Percentiles rank a stretch among this genome's conserved stretches.
phyloP scores from a whole-genome alignment of 2,329 filamentous ascomycete genomes.

The Fusarium nematophilum region DNA sequence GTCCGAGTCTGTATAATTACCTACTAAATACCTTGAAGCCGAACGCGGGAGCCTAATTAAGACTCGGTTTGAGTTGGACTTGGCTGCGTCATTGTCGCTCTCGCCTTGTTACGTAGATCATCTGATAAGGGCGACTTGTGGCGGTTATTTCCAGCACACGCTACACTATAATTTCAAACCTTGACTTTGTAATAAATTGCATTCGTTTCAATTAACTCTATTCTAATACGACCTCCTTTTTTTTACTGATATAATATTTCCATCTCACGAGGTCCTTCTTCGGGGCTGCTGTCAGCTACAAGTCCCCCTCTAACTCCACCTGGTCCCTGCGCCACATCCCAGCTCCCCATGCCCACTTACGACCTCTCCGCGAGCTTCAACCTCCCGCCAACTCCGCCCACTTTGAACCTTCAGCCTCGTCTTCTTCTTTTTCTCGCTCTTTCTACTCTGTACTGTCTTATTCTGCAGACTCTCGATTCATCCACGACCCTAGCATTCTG shows the following conservation, averaged over 20 bases:
- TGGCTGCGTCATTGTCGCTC: conserved; percentile 32
- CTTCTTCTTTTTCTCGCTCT: neutral
- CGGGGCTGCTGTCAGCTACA: no score
- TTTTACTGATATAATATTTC: no score
- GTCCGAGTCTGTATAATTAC: no score
- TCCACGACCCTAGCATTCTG: neutral
- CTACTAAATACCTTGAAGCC: no score
- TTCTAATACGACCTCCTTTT: no score
- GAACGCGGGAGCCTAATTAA: neutral
- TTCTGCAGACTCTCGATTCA: neutral
- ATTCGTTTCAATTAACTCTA: no score
- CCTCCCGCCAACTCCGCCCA: conserved; percentile 3
- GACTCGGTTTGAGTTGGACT: conserved; percentile 14
- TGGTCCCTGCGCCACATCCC: conserved; percentile 34
- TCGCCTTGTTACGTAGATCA: conserved; percentile 10
- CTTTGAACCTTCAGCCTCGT: conserved; percentile 3
- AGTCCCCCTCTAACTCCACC: conserved; percentile 31
- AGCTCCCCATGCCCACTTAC: conserved; percentile 32
- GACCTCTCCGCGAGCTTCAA: conserved; percentile 26
- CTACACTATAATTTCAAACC: no score
- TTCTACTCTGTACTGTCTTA: neutral
- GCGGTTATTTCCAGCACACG: no score
- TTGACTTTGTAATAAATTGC: no score
- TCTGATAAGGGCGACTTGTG: conserved; percentile 22
- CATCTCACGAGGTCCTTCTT: no score